Percentiles rank a stretch among this genome's conserved stretches.
Evolutionary conservation across 2,329 filamentous ascomycete genomes (phyloP).

Genomic region (Exophiala alcalophila): DNA sequence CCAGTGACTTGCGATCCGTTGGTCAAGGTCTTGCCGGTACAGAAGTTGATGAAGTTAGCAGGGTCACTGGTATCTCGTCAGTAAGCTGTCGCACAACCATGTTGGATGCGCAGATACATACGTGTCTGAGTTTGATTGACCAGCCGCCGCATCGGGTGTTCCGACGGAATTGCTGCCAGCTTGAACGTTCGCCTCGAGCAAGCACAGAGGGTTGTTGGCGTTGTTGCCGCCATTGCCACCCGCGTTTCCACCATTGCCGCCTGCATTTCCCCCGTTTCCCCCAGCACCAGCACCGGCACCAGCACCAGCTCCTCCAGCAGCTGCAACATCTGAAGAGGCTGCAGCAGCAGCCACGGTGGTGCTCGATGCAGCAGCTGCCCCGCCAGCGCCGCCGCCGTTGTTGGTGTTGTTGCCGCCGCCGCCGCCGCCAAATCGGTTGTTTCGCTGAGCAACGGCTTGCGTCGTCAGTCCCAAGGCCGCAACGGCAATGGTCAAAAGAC

Average conservation of each 20-base stretch:
- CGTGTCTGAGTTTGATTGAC: conserved; percentile 24
- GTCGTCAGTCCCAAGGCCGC: conserved; percentile 19
- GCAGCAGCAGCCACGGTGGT: conserved; percentile 6
- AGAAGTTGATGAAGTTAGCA: conserved; percentile 62
- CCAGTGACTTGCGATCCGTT: conserved; percentile 52
- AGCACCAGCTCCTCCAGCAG: background rate
- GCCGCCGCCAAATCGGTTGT: conserved; percentile 25
- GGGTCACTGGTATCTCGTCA: conserved; percentile 32
- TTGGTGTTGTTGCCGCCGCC: conserved; percentile 25
- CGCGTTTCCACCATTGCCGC: conserved; percentile 7
- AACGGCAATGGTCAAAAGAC: conserved; percentile 20
- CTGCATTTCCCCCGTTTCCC: conserved; percentile 6
- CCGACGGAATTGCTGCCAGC: conserved; percentile 22
- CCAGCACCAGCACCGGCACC: conserved; percentile 3
- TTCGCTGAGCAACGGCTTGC: conserved; percentile 17
- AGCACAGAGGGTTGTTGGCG: conserved; percentile 11
- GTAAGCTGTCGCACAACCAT: conserved; percentile 1
- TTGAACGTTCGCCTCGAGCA: conserved; percentile 22
- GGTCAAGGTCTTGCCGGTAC: conserved; percentile 52
- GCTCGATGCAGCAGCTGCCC: conserved; percentile 21
- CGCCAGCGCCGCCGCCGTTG: conserved; percentile 14
- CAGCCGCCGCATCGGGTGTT: conserved; percentile 13
- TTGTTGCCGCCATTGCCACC: conserved; percentile 16
- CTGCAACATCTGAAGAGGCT: conserved; percentile 4
- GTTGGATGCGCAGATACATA: conserved; percentile 10